These are phyloP conservation scores for Starmerella asiatica DNA, from an alignment of 805 yeast species.

Conservation along the genomic window DNA sequence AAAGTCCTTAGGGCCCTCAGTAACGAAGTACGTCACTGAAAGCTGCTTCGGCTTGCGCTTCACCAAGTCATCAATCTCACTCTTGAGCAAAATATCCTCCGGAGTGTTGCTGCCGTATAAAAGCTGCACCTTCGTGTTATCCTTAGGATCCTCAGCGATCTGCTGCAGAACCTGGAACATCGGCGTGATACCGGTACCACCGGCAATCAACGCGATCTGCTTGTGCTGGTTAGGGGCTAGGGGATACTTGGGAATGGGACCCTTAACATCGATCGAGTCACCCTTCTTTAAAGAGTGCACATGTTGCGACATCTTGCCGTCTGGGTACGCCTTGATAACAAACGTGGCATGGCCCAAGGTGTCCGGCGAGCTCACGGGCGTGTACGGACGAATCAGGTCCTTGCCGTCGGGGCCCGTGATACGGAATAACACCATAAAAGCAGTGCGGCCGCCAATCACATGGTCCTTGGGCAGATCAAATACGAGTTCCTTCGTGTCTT, in stretches of 20 bases:
- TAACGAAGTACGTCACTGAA: constrained; percentile 65
- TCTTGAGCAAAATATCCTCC: constrained; percentile 67
- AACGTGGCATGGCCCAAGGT: constrained; percentile 64
- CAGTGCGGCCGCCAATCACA: constrained; percentile 61
- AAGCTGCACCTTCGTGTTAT: constrained; percentile 76
- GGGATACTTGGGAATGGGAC: constrained; percentile 84
- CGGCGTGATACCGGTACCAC: constrained; percentile 96
- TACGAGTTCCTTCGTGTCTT: constrained; percentile 45
- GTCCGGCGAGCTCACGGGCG: constrained; percentile 66
- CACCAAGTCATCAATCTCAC: constrained; percentile 60
- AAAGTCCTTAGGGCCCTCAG: constrained; percentile 30
- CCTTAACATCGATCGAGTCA: constrained; percentile 82
- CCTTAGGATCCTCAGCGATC: constrained; percentile 65
- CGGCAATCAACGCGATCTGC: constrained; percentile 73
- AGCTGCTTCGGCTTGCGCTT: constrained; percentile 64
- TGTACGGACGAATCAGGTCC: constrained; percentile 68
- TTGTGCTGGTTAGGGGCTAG: constrained; percentile 79
- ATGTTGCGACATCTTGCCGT: constrained; percentile 73
- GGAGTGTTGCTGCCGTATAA: constrained; percentile 67
- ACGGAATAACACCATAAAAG: constrained; percentile 72
- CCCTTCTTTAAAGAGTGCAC: constrained; percentile 54
- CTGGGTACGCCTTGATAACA: constrained; percentile 70
- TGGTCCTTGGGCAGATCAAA: constrained; percentile 62
- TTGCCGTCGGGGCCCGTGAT: constrained; percentile 70
- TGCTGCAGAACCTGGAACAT: constrained; percentile 73